These are phyloP conservation scores for Astraeus odoratus DNA, from an alignment of 768 basidiomycete species.

Conservation along the genomic window DNA sequence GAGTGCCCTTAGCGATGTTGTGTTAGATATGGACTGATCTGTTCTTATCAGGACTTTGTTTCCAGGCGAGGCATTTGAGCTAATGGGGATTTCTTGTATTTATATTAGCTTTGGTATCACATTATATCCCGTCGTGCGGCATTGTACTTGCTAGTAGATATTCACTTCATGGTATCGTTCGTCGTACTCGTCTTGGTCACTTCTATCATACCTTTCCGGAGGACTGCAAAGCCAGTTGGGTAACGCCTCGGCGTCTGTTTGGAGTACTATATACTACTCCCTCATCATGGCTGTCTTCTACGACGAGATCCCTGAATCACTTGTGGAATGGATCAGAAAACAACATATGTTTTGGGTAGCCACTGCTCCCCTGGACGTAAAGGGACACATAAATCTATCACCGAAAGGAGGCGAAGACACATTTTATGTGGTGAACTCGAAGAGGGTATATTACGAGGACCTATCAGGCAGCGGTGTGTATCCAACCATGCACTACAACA, in stretches of 20 bases:
- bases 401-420: slow-evolving; percentile 62
- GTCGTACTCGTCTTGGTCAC: too few relatives aligned
- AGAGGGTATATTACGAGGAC: slow-evolving; percentile 68
- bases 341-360: slow-evolving; percentile 73
- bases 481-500: neutral
- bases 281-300: slow-evolving; percentile 49
- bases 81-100: neutral
- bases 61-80: slow-evolving; percentile 21
- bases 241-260: too few relatives aligned
- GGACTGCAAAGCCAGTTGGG: too few relatives aligned
- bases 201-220: too few relatives aligned
- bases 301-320: slow-evolving; percentile 49
- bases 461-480: slow-evolving; percentile 56
- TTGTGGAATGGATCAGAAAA: slow-evolving; percentile 51
- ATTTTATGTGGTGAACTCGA: slow-evolving; percentile 51
- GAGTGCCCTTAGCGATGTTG: neutral
- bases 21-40: neutral
- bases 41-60: slow-evolving; percentile 20
- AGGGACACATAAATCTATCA: slow-evolving; percentile 61
- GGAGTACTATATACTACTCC: neutral
- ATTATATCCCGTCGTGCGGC: neutral
- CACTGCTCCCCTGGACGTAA: slow-evolving; percentile 49
- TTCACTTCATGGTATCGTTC: neutral
- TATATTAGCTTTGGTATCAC: neutral
- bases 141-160: neutral